Conservation (phyloP, 2,329 filamentous ascomycete genomes). For the Diatrype stigma region DNA sequence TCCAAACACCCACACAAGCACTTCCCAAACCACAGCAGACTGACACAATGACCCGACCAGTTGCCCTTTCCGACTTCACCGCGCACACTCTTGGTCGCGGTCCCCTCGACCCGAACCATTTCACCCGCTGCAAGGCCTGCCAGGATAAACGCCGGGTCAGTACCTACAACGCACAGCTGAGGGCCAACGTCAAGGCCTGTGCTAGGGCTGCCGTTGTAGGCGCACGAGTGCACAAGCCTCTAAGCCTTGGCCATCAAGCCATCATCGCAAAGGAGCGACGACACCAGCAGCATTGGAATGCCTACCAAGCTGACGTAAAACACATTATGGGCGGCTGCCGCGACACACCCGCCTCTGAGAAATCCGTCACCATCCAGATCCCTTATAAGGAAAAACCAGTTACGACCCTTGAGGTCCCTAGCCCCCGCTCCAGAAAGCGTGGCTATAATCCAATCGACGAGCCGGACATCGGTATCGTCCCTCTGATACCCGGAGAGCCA, state of each 20-base stretch:
- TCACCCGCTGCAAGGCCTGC: not conserved
- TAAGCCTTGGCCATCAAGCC: not conserved
- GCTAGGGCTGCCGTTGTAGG: not conserved
- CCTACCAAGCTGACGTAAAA: not conserved
- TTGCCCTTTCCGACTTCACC: not conserved
- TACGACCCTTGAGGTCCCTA: not conserved
- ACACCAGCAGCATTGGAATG: not conserved
- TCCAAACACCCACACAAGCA: not conserved
- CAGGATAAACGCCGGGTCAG: not conserved
- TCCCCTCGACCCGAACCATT: not conserved
- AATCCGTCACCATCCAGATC: not conserved
- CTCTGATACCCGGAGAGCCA: not conserved
- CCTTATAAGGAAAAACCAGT: not conserved
- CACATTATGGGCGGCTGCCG: not conserved
- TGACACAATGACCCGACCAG: not conserved
- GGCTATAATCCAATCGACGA: not conserved
- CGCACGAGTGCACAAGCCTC: not conserved
- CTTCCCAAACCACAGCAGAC: not conserved
- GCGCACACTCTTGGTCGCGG: not conserved
- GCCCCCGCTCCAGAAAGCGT: not conserved
- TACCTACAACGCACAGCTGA: not conserved
- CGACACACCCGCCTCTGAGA: not conserved
- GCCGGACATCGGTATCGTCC: not conserved
- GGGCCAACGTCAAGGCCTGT: not conserved
- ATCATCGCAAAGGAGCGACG: not conserved